Base-by-base conservation (phyloP, 306 rosid species). In the Cucurbita maxima region DNA sequence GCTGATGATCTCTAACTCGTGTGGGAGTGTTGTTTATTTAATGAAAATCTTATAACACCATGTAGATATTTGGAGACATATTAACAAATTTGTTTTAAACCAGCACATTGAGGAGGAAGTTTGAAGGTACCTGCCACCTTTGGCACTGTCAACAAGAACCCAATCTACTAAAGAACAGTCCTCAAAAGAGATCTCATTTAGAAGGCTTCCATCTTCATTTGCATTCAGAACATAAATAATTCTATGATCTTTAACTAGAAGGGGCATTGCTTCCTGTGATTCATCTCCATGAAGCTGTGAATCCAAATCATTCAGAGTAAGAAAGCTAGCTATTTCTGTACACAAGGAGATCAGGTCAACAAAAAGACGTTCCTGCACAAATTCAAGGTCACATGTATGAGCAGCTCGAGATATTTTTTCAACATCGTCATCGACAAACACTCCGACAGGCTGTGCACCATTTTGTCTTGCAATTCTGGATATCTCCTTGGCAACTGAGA, bases 381-480 rank as follows among this genome's bases (percentile, higher is more conserved):
- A 71, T 78, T 94, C 96, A 86, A 94, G 90, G 74, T 86, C 79
- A 10, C 92, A 71, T 66, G 85, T 85, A 74, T 88, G 85, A 52
- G 92, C 84, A 36, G 85, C 92, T 77, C 87, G 86, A 75, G 76
- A 79, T 76, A 94, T 89, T 52, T 96, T 91, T 56, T 90, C 87
- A 2, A 80, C 76, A 76, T 87, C 88, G 73, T 94, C 97, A 67
- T 94, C 90, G 34, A 91, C 99, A 81, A 91, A 94, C 72, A 91
- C 99, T 44, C 99, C 98, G 61, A 94, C 99, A 10, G 99, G 97
- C 74, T 80, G 74, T 64, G 97, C 95, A 64, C 91, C 97, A 61
- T 80, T 79, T 56, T 85, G 86, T 75, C 96, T 87, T 30, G 97
- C 95, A 74, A 85, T 83, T 78, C 81, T 91, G 7, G 99, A 86